Percentiles rank a stretch among this genome's conserved stretches.
Evolutionary conservation across 2,329 filamentous ascomycete species (phyloP).

Genomic region (Monilinia aucupariae): DNA sequence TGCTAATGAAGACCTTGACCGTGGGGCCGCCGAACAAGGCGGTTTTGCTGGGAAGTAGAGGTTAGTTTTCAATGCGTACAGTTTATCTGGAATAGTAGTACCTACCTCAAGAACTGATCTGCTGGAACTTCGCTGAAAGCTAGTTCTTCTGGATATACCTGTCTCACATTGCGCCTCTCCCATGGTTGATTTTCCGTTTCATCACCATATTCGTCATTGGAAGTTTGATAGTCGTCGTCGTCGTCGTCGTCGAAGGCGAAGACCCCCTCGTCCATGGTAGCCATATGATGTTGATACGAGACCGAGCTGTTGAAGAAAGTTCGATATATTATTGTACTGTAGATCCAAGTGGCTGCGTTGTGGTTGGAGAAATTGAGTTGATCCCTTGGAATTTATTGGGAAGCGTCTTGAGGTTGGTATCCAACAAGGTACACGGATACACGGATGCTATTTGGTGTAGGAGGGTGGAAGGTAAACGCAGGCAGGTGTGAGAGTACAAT

Average conservation of each 20-base stretch:
- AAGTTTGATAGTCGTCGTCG: background rate
- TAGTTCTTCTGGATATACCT: background rate
- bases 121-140: background rate
- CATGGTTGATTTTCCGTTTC: background rate
- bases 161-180: background rate
- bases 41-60: background rate
- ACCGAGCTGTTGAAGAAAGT: background rate
- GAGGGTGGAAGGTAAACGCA: background rate
- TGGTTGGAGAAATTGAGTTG: background rate
- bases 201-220: background rate
- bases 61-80: background rate
- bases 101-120: slow-evolving; percentile 8
- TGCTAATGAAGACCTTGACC: slow-evolving; percentile 16
- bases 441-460: background rate
- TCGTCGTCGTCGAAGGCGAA: slow-evolving; percentile 2
- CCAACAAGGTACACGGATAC: background rate
- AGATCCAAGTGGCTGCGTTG: background rate
- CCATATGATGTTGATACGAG: background rate
- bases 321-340: background rate
- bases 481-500: background rate
- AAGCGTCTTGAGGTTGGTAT: background rate
- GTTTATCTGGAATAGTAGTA: background rate
- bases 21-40: slow-evolving; percentile 9
- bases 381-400: background rate
- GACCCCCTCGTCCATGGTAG: background rate